Percentiles rank a stretch among this genome's conserved stretches.
Evolutionary conservation across 2,329 filamentous ascomycete genomes (phyloP).

Genomic region (Calonectria hongkongensis): DNA sequence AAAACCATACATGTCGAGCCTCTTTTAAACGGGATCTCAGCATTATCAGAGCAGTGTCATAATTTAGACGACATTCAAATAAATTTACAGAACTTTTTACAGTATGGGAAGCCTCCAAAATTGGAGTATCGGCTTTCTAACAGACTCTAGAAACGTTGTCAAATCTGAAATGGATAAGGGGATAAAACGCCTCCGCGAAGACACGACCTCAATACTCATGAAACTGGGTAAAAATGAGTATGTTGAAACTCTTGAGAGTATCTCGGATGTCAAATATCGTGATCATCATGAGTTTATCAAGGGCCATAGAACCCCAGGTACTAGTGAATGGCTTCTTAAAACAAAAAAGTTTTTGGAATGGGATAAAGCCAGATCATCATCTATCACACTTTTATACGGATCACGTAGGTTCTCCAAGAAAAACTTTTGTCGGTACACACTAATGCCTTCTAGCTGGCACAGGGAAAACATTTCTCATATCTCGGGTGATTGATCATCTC

Average conservation of each 20-base stretch:
- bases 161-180: neutral
- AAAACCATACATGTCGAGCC: neutral
- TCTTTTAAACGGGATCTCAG: neutral
- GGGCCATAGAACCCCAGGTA: neutral
- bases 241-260: constrained; percentile 9
- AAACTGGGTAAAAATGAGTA: neutral
- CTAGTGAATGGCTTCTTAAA: constrained; percentile 36
- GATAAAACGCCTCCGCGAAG: neutral
- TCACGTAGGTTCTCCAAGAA: constrained; percentile 15
- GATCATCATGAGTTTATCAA: constrained; percentile 15
- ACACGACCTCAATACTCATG: neutral
- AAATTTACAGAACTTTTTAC: neutral
- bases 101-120: neutral
- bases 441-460: constrained; percentile 27
- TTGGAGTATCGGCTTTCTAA: neutral
- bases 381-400: constrained; percentile 25
- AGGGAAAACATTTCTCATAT: constrained; percentile 37
- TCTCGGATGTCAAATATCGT: constrained; percentile 23
- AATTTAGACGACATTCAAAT: neutral
- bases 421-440: neutral
- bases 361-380: neutral
- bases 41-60: neutral
- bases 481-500: constrained; percentile 33
- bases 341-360: constrained; percentile 14
- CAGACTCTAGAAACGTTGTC: neutral